Conservation (phyloP, 345 rosid genomes). For the Firmiana major region DNA sequence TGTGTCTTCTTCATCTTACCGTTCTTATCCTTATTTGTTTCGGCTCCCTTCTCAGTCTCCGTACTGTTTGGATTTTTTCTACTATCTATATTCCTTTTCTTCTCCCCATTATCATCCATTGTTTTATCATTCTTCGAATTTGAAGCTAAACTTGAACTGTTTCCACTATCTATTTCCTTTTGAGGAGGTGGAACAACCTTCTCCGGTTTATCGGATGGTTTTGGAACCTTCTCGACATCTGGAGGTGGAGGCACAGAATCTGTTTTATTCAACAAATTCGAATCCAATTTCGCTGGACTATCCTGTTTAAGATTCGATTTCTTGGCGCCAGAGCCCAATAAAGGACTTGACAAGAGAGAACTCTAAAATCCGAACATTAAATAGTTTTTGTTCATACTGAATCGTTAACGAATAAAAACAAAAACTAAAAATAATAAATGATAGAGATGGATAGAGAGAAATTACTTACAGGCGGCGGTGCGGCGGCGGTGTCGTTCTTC, state of each 20-base stretch:
- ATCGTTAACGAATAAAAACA: conserved; percentile 4
- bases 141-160: not conserved
- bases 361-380: conserved; percentile 25
- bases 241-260: conserved; percentile 21
- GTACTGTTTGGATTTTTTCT: not conserved
- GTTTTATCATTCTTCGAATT: not conserved
- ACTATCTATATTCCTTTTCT: conserved; percentile 3
- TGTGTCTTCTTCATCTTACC: conserved; percentile 17
- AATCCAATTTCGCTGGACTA: conserved; percentile 19
- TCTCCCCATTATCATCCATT: conserved; percentile 19
- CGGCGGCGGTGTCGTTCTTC: conserved; percentile 19
- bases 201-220: conserved; percentile 16
- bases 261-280: conserved; percentile 19
- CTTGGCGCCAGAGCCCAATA: not conserved
- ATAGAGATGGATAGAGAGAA: not conserved
- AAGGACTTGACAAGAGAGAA: conserved; percentile 28
- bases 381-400: not conserved
- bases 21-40: not conserved
- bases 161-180: conserved; percentile 3
- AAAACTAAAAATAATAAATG: not conserved
- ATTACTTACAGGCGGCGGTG: conserved; percentile 26
- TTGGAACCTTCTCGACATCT: conserved; percentile 18
- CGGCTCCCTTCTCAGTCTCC: not conserved
- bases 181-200: conserved; percentile 9
- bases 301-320: conserved; percentile 16